phyloP scores from a whole-genome alignment of 495 filamentous ascomycete species.

The Neurospora hispaniola region DNA sequence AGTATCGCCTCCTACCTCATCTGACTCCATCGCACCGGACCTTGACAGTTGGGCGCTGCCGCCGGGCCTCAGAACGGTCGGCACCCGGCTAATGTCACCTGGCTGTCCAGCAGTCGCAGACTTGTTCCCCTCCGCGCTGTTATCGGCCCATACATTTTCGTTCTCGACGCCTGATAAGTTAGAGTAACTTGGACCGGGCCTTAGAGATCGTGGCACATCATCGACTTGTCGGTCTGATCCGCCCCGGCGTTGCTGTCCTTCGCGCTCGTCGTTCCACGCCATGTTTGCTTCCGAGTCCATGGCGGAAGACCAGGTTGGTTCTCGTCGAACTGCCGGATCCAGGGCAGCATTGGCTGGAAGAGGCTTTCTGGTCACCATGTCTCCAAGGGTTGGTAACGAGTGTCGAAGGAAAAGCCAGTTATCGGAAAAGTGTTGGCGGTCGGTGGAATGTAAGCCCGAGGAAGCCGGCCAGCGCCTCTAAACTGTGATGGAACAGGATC shows the following conservation, averaged over 20 bases:
- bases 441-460: background rate
- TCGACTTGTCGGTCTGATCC: background rate
- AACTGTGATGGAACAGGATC: background rate
- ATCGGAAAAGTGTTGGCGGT: background rate
- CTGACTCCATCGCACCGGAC: background rate
- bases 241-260: constrained; percentile 2
- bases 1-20: constrained; percentile 6
- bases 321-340: constrained; percentile 16
- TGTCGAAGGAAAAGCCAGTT: background rate
- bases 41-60: background rate
- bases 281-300: constrained; percentile 23
- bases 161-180: constrained; percentile 11
- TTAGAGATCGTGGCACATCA: constrained; percentile 18
- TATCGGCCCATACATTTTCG: constrained; percentile 17
- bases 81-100: constrained; percentile 11
- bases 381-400: background rate
- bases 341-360: constrained; percentile 22
- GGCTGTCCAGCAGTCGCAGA: background rate
- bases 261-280: constrained; percentile 22
- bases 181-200: constrained; percentile 14
- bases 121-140: background rate
- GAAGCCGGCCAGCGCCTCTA: background rate
- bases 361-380: constrained; percentile 33
- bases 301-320: constrained; percentile 25
- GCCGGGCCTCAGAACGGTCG: constrained; percentile 15